Conservation (phyloP, 306 rosid species). For the Prunus padus region DNA sequence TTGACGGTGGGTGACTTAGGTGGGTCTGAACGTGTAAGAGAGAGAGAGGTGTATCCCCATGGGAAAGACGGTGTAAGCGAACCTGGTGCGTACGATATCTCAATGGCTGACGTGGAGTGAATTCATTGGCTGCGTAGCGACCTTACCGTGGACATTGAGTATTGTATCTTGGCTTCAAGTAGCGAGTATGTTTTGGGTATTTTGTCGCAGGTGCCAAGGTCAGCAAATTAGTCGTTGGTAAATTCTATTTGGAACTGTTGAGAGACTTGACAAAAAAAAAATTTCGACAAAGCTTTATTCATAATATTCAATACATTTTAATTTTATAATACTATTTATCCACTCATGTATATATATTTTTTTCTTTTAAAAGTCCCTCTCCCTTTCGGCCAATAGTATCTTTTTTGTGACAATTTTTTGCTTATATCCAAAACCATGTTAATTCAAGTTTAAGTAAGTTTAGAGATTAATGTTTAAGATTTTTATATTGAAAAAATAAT, state of each 20-base stretch:
- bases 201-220: not conserved
- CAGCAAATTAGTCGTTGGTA: not conserved
- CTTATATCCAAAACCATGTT: no score
- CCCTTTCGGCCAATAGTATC: no score
- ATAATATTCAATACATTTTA: no score
- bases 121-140: not conserved
- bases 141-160: not conserved
- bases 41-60: constrained; percentile 22
- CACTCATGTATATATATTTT: no score
- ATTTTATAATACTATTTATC: no score
- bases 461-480: no score
- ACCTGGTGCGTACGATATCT: constrained; percentile 21
- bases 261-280: no score
- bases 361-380: no score
- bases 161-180: not conserved
- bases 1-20: constrained; percentile 40
- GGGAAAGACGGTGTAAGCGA: constrained; percentile 28
- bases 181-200: not conserved
- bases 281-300: not conserved
- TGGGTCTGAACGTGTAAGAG: constrained; percentile 26
- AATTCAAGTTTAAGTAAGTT: no score
- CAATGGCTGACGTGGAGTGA: constrained; percentile 18
- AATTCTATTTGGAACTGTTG: not conserved
- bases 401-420: no score
- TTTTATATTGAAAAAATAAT: no score